phyloP scores from a whole-genome alignment of 768 basidiomycete species.

The Chlorophyllum brunneum region DNA sequence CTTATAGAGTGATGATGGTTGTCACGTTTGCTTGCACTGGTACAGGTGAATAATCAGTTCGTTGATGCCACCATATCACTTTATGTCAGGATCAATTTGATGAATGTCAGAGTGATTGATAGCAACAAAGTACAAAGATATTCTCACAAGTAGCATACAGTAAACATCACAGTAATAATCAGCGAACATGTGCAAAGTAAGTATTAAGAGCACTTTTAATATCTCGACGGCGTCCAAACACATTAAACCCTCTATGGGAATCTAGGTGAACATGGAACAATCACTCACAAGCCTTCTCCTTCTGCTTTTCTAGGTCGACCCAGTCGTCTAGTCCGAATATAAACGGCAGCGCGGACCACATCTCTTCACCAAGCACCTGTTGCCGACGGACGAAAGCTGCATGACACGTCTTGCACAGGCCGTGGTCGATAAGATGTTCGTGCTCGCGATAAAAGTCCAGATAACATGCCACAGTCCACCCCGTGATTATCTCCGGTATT shows the following conservation, averaged over 20 bases:
- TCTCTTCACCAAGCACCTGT: conserved; percentile 19
- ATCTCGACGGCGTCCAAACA: neutral
- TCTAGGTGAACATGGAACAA: neutral
- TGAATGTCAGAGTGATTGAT: neutral
- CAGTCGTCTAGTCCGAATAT: conserved; percentile 28
- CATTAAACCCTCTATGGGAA: neutral
- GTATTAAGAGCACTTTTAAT: neutral
- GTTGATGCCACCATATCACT: no score
- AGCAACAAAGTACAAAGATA: neutral
- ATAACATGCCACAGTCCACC: conserved; percentile 29
- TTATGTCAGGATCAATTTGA: neutral
- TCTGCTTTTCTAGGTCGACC: conserved; percentile 23
- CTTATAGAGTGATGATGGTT: conserved; percentile 7
- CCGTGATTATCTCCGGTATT: conserved; percentile 21
- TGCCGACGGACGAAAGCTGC: conserved; percentile 17
- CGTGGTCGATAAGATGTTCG: conserved; percentile 15
- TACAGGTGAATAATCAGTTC: no score
- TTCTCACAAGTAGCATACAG: neutral
- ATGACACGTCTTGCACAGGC: conserved; percentile 23
- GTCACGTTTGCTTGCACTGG: neutral
- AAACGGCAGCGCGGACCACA: conserved; percentile 29
- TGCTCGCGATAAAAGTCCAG: conserved; percentile 31
- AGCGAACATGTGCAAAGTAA: neutral
- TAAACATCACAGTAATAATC: no score
- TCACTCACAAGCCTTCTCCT: conserved; percentile 20